Base-by-base conservation (phyloP, 208 protist species). In the Crithidia bombi region DNA sequence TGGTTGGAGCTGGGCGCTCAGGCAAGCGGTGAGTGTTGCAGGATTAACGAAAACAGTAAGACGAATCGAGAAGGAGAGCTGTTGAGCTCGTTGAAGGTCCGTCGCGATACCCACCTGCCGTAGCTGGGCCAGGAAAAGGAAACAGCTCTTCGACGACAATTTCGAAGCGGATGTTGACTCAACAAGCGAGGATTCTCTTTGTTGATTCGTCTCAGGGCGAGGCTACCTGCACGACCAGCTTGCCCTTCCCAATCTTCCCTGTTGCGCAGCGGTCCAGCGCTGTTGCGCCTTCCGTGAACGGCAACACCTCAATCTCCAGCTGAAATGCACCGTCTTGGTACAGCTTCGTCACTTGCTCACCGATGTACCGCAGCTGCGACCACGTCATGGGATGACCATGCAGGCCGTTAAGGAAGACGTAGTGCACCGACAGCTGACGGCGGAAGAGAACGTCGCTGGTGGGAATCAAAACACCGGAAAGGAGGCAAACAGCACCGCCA, bases 401-500 rank as follows among this genome's bases (percentile, higher is more conserved):
- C 41, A 93, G 58, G 19, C 73, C 75, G 21, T 71, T 78, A 38
- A 89, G 55, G 57, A 72, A 90, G 38, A 89, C 82, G 61, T 89
- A 87, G 69, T 89, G 81, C n/a, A 91, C 36, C 17, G 84, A 84
- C 19, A 89, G 56, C 56, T 93, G 88, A 6, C 75, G 79, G 25
- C 65, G 69, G 67, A 90, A 89, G 54, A 87, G 62, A 5, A 85
- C 41, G 41, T 79, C 73, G n/a, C 61, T 62, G n/a, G 50, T 50
- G 11, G 74, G 72, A 7, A 67, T 38, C 25, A 90, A 61, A 1
- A 76, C 63, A 0, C 77, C 84, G 56, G 82, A 77, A 7, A 90
- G 50, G n/a, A 90, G 68, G 63, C 89, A 94, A 4, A 91, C 73
- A 25, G 72, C 72, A 3, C 89, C 89, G 36, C 89, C 86, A 74